Evolutionary conservation across 495 filamentous ascomycete genomes (phyloP), one percentile per base, ranked within the genome.

Genomic region (Penicillium herquei): DNA sequence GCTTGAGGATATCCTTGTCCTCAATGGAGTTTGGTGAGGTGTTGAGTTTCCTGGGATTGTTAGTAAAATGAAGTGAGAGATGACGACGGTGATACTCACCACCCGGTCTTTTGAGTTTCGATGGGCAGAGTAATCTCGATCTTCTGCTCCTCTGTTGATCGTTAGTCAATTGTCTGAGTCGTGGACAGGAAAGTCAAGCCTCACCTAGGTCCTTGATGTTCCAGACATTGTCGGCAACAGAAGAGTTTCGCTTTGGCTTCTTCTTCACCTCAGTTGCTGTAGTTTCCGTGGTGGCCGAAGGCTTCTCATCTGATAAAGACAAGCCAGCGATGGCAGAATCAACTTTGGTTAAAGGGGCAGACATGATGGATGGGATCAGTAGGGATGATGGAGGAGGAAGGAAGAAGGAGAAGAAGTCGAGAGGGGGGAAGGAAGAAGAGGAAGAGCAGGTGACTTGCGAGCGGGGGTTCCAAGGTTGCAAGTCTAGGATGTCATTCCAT

Each of bases 31-130:
- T 70, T 26, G 92, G 84, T 13, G 91, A 91, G 26, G 85, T 92
- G 78, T 96, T 96, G 59, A 96, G 84, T 71, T 90, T 92, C 92
- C 92, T 96, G 17, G 12, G 33, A 39, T 16, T 34, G n/a, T 51
- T 8, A 51, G 40, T 30, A 7, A 46, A 32, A 8, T 7, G 26
- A 46, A 46, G 10, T 26, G 21, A 49, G 34, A n/a, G 26, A 17
- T 12, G 17, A 18, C 11, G 13, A 14, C 16, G 11, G 45, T 45
- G 51, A 42, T 44, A 66, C 88, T 67, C 82, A 96, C 92, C 92
- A 96, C 68, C 90, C 91, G 34, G 91, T 85, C 67, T 84, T 86
- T 72, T 96, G 92, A 50, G 92, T 92, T 73, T 96, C 92, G 59
- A 86, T 86, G 47, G 92, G 89, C 59, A 96, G 85, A 58, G 86